These are phyloP conservation scores for Erythrobasidium hasegawianum DNA, from an alignment of 1,284 basidiomycete species.

Conservation along the genomic window DNA sequence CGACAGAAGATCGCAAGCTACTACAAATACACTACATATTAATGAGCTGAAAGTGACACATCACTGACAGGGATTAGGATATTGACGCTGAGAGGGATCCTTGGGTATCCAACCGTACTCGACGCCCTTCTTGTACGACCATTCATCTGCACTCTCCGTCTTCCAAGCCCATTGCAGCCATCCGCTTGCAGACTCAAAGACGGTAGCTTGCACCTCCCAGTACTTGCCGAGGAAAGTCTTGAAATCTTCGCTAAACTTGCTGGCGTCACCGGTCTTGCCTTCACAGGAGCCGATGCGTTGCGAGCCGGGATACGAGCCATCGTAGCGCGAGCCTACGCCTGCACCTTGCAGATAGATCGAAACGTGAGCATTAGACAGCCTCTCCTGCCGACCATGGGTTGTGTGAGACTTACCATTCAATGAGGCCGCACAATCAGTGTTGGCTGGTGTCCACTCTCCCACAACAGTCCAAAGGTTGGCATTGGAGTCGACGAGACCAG, in stretches of 20 bases:
- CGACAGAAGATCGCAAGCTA: not conserved
- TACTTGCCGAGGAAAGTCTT: constrained; percentile 75
- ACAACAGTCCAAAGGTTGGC: constrained; percentile 44
- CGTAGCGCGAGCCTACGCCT: constrained; percentile 46
- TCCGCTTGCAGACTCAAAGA: constrained; percentile 55
- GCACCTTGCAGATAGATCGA: constrained; percentile 44
- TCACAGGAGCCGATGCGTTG: constrained; percentile 64
- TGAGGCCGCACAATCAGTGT: constrained; percentile 38
- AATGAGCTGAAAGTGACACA: not conserved
- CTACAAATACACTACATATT: not conserved
- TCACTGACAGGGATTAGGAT: constrained; percentile 3
- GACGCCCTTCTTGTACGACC: constrained; percentile 47
- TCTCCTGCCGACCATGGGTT: not conserved
- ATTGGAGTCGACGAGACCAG: constrained; percentile 41
- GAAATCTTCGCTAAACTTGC: constrained; percentile 69
- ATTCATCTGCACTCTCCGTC: constrained; percentile 52
- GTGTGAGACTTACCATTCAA: constrained; percentile 17
- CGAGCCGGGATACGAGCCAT: constrained; percentile 44
- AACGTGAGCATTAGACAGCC: constrained; percentile 1
- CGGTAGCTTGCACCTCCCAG: constrained; percentile 70
- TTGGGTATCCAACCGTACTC: constrained; percentile 75
- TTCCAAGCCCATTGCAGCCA: constrained; percentile 85
- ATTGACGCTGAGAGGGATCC: constrained; percentile 55
- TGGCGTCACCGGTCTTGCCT: constrained; percentile 65
- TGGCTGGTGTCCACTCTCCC: constrained; percentile 48